Evolutionary conservation across 768 basidiomycete species (phyloP), one percentile per base, ranked within the genome.

Genomic region (Suillus cothurnatus): DNA sequence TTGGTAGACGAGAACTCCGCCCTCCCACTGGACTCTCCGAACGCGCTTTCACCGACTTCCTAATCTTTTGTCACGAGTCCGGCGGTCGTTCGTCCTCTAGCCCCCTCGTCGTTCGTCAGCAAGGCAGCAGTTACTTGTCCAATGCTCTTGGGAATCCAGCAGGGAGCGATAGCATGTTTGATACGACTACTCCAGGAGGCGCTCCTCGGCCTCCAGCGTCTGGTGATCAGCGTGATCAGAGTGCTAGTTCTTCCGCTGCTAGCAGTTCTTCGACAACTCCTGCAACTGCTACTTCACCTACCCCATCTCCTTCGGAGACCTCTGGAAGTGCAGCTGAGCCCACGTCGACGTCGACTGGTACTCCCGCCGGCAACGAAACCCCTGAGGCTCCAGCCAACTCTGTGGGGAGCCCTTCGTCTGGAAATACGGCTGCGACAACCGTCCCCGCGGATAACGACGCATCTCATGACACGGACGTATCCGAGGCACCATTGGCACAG

Each of bases 41-140:
- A 55, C 68, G 62, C 3, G 64, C 67, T 0, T 75, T 75, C 28
- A 61, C 61, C 31, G 73, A 75, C 41, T 71, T 76, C 53, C 75
- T 75, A 53, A 3, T 68, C 31, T 73, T 73, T 69, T 74, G 75
- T n/a, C 68, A 71, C 41, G 55, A 75, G 36, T 31, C 65, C 23
- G 60, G 59, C n/a, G 58, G 60, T 0, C 69, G 65, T 31, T 45
- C 70, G 3, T 61, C 58, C 12, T 23, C 61, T 2, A 49, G 66
- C 28, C 28, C 28, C 3, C 70, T 73, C 21, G 65, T 75, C 34
- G 61, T 71, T 64, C 73, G 73, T 36, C 75, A 74, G 26, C 63
- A 60, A 7, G 50, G 74, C 8, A 64, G 19, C 21, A 64, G 19
- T 19, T 74, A 68, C 38, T 49, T 45, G 28, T 41, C 61, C 8